These are phyloP conservation scores for Ustilago vetiveriae DNA, from an alignment of 1,284 basidiomycete species.

Conservation along the genomic window DNA sequence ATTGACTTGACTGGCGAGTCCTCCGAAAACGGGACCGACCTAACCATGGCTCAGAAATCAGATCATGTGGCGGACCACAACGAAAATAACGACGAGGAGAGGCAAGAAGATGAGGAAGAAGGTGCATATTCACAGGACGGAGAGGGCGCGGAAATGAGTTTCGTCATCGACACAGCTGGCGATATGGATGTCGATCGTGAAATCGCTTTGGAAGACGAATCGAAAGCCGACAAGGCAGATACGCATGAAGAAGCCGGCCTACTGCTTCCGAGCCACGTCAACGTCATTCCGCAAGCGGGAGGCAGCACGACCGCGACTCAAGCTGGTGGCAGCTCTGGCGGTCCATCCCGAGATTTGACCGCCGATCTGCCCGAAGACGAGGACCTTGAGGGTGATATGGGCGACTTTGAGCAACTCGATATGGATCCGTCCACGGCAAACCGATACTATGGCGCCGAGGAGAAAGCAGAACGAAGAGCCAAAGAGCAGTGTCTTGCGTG, in stretches of 20 bases:
- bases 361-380: constrained; percentile 1
- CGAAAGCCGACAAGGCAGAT: constrained; percentile 15
- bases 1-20: not conserved
- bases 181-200: constrained; percentile 44
- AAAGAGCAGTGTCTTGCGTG: constrained; percentile 51
- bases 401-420: constrained; percentile 54
- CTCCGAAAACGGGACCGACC: not conserved
- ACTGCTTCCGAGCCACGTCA: constrained; percentile 34
- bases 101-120: constrained; percentile 2
- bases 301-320: not conserved
- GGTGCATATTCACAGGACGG: constrained; percentile 3
- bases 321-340: constrained; percentile 1
- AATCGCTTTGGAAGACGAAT: constrained; percentile 21
- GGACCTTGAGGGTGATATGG: constrained; percentile 38
- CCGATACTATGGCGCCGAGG: constrained; percentile 56
- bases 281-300: constrained; percentile 13
- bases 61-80: not conserved
- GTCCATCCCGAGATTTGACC: not conserved
- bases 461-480: constrained; percentile 43
- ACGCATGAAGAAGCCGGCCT: constrained; percentile 35
- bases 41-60: not conserved
- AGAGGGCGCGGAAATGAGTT: constrained; percentile 34
- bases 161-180: constrained; percentile 40
- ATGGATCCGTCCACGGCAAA: constrained; percentile 37
- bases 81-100: constrained; percentile 5